Evolutionary conservation across 495 filamentous ascomycete species (phyloP).

Genomic region (Penicillium atrosanguineum): DNA sequence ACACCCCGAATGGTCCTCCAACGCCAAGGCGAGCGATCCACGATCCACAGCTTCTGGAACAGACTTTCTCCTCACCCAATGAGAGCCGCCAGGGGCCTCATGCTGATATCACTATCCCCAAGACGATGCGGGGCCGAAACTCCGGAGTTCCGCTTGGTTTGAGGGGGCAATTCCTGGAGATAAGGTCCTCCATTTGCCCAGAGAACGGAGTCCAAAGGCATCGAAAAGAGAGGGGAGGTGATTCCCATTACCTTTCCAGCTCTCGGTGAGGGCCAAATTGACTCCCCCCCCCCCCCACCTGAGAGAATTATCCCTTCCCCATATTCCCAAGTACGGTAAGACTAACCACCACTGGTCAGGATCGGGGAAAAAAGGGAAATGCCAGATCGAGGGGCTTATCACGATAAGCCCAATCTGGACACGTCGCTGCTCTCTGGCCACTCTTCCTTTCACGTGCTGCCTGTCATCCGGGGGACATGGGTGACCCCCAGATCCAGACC

Average conservation of each 20-base stretch:
- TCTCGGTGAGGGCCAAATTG: slow-evolving; percentile 23
- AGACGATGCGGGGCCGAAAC: slow-evolving; percentile 35
- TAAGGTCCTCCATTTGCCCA: background rate
- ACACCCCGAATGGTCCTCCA: slow-evolving; percentile 8
- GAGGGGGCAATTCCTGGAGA: background rate
- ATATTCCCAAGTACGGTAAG: slow-evolving; percentile 12
- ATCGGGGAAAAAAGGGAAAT: background rate
- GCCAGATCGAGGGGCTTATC: background rate
- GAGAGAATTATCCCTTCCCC: slow-evolving; percentile 19
- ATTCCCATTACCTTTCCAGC: slow-evolving; percentile 12
- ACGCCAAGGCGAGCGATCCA: slow-evolving; percentile 40
- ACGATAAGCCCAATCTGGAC: background rate
- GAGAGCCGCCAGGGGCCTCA: slow-evolving; percentile 17
- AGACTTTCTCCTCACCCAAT: slow-evolving; percentile 23
- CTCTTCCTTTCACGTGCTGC: slow-evolving; percentile 18
- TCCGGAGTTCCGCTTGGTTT: slow-evolving; percentile 26
- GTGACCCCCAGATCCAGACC: background rate
- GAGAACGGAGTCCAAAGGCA: background rate
- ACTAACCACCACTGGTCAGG: slow-evolving; percentile 5
- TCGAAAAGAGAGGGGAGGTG: background rate
- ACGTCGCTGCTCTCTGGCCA: slow-evolving; percentile 4
- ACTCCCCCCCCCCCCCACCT: slow-evolving; percentile 2
- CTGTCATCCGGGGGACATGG: background rate
- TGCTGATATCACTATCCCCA: slow-evolving; percentile 39
- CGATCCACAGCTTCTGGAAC: slow-evolving; percentile 47